Percentiles rank a stretch among this genome's conserved stretches.
These are phyloP conservation scores for Fusarium domesticum DNA, from an alignment of 2,329 filamentous ascomycete species.

Conservation along the genomic window DNA sequence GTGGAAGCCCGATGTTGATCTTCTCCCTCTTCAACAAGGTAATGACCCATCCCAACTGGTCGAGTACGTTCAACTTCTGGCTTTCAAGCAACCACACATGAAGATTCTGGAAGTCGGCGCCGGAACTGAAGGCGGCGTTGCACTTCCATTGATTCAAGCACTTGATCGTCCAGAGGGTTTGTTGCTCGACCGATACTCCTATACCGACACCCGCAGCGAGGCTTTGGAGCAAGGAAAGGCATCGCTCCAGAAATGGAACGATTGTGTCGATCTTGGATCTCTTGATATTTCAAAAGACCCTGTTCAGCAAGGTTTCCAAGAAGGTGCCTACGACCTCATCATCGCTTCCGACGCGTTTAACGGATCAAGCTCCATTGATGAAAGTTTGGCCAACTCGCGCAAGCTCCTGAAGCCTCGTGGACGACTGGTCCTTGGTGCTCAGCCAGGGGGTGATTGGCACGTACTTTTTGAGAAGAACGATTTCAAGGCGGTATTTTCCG, in stretches of 20 bases:
- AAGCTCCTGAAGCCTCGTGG: slow-evolving; percentile 9
- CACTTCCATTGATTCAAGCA: slow-evolving; percentile 4
- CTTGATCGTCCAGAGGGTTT: slow-evolving; percentile 6
- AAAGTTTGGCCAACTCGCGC: slow-evolving; percentile 4
- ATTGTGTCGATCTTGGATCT: slow-evolving; percentile 2
- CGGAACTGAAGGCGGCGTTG: background rate
- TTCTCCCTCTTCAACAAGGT: background rate
- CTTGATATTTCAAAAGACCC: slow-evolving; percentile 6
- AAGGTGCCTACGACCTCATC: slow-evolving; percentile 7
- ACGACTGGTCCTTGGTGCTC: slow-evolving; percentile 2
- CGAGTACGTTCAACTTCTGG: slow-evolving; percentile 7
- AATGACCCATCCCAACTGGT: background rate
- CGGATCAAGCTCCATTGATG: background rate
- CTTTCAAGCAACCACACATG: slow-evolving; percentile 14
- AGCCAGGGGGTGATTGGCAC: background rate
- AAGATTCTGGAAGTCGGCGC: slow-evolving; percentile 9
- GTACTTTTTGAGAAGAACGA: slow-evolving; percentile 2
- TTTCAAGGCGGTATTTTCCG: background rate
- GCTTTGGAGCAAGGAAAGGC: slow-evolving; percentile 1
- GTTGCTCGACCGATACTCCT: slow-evolving; percentile 6
- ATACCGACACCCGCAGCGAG: background rate
- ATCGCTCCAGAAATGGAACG: slow-evolving; percentile 3
- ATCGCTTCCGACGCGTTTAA: slow-evolving; percentile 1
- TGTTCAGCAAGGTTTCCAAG: slow-evolving; percentile 3
- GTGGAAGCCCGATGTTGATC: slow-evolving; percentile 10